Conservation (phyloP, 1,284 basidiomycete species). For the Ceratobasidium sp. region DNA sequence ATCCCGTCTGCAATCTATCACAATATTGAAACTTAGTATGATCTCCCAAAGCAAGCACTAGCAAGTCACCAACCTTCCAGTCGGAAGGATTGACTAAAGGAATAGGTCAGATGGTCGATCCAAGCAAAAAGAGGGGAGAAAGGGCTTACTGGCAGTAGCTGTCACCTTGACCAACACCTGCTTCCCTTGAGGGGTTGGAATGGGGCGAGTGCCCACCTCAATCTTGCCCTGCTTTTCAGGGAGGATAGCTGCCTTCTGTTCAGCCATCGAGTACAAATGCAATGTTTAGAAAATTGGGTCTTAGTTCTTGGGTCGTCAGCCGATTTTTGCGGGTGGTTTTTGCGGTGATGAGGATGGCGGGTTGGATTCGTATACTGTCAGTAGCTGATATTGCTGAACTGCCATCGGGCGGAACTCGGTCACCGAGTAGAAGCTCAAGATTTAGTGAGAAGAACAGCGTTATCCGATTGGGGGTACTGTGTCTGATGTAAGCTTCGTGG, state of each 20-base stretch:
- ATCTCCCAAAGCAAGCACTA: background rate
- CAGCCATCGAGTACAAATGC: conserved; percentile 24
- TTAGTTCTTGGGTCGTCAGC: too few relatives aligned
- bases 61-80: conserved; percentile 12
- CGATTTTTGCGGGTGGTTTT: too few relatives aligned
- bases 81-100: conserved; percentile 21
- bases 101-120: background rate
- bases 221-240: conserved; percentile 31
- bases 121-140: background rate
- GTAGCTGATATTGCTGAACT: too few relatives aligned
- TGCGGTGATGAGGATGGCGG: too few relatives aligned
- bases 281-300: too few relatives aligned
- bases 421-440: too few relatives aligned
- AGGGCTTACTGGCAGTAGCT: conserved; percentile 21
- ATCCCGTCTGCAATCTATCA: conserved; percentile 8
- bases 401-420: too few relatives aligned
- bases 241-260: conserved; percentile 37
- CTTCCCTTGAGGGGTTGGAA: conserved; percentile 22
- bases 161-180: conserved; percentile 29
- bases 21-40: background rate
- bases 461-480: too few relatives aligned
- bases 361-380: too few relatives aligned
- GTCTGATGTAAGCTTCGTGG: too few relatives aligned
- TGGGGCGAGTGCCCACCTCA: conserved; percentile 23
- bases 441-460: too few relatives aligned